Evolutionary conservation across 1,284 basidiomycete species (phyloP), one percentile per base, ranked within the genome.

Genomic region (Kalmanozyma brasiliensis): DNA sequence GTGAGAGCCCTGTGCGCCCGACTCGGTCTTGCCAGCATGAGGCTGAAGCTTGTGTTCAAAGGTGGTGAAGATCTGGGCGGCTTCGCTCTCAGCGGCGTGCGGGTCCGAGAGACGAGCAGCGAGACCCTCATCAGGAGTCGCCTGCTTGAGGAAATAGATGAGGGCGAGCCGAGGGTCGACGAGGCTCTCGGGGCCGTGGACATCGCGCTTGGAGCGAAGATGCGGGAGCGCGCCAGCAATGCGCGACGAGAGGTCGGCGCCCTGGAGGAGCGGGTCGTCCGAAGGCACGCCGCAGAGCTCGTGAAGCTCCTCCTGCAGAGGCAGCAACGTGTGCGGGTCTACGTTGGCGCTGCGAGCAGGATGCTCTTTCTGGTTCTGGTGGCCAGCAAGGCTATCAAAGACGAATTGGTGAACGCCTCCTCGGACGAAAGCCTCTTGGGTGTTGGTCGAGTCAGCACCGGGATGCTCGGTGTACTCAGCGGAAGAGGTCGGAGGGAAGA

Each of bases 31-130:
- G 42, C 62, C 62, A 8, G 55, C 63, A 29, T 67, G 63, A 35
- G 68, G 64, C 55, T 67, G 68, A 11, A 67, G 63, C 59, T 67
- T 72, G 63, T 72, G 63, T 49, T 72, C 68, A n/a, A 72, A 72
- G 4, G 68, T 67, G 48, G 68, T 67, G 49, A 52, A 36, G 40
- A 71, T 71, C 51, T 71, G 62, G 16, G 68, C 43, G 3, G 68
- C 68, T 51, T 65, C 62, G 35, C 23, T 51, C 41, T 71, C 68
- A 8, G 59, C 62, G 19, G 49, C 37, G 14, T 33, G 49, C 11
- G 68, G 58, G 26, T 71, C 56, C 16, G 59, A 59, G 29, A 77
- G 58, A 32, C 60, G 52, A 20, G 65, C 49, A 14, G 71, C 72
- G 4, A 76, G 52, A 19, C 35, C 49, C 11, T 56, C 66, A 20